Evolutionary conservation across 805 yeast genomes (phyloP).

Genomic region (Starmerella stellata): DNA sequence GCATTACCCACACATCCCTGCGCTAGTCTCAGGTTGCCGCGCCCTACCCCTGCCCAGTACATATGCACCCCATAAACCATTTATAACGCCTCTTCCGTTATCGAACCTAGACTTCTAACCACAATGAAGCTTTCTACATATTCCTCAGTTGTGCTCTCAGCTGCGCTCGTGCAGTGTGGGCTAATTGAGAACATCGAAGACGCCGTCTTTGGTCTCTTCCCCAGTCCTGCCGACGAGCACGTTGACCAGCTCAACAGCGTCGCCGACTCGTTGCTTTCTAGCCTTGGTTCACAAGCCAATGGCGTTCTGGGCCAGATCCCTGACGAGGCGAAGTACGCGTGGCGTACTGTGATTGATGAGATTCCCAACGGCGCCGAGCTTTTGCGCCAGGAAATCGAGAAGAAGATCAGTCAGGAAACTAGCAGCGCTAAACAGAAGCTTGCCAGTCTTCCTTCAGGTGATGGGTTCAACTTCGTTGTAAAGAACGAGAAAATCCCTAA

Average conservation of each 20-base stretch:
- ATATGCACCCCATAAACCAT: no score
- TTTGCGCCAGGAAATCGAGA: constrained; percentile 15
- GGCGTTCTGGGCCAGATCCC: constrained; percentile 18
- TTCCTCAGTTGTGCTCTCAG: constrained; percentile 7
- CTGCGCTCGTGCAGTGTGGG: constrained; percentile 12
- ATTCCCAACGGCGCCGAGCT: constrained; percentile 18
- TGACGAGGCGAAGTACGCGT: constrained; percentile 18
- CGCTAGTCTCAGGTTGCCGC: no score
- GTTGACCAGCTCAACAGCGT: constrained; percentile 2
- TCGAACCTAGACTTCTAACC: no score
- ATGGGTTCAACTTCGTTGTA: constrained; percentile 8
- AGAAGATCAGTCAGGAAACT: constrained; percentile 7
- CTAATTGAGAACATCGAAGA: constrained; percentile 12
- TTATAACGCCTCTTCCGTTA: no score
- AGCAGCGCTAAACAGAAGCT: constrained; percentile 3
- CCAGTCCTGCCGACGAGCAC: constrained; percentile 12
- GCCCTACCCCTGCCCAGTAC: no score
- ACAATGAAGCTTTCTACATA: constrained; percentile 1
- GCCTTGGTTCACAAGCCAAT: constrained; percentile 9
- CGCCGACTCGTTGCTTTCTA: constrained; percentile 19
- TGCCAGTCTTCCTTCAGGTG: constrained; percentile 4
- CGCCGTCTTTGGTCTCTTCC: constrained; percentile 2
- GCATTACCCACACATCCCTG: no score
- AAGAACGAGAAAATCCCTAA: constrained; percentile 12
- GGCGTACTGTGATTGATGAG: constrained; percentile 20